Percentiles rank a stretch among this genome's conserved stretches.
phyloP scores from a whole-genome alignment of 495 filamentous ascomycete species.

The Letharia columbiana region DNA sequence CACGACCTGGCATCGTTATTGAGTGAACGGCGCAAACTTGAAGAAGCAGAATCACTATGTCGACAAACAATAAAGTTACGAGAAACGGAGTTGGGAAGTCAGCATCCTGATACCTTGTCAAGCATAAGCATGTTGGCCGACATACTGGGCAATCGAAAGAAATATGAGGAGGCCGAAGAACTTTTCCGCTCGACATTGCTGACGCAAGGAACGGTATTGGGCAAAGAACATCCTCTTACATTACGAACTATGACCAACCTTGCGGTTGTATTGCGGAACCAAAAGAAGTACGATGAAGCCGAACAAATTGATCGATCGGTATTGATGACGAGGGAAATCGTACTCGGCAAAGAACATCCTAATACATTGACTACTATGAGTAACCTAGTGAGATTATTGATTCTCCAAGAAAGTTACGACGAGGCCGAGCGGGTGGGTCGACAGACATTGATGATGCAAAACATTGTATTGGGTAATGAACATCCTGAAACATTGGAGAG shows the following conservation, averaged over 20 bases:
- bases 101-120: no score
- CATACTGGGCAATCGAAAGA: no score
- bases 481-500: constrained; percentile 26
- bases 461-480: constrained; percentile 28
- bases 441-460: constrained; percentile 25
- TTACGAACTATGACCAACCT: no score
- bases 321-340: constrained; percentile 13
- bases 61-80: constrained; percentile 20
- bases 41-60: constrained; percentile 19
- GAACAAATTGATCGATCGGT: constrained; percentile 1
- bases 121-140: no score
- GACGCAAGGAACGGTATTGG: no score
- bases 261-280: no score
- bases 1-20: constrained; percentile 10
- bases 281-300: no score
- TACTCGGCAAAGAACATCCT: constrained; percentile 25
- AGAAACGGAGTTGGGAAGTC: not conserved
- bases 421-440: constrained; percentile 30
- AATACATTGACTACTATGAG: constrained; percentile 20
- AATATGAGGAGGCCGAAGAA: no score
- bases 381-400: constrained; percentile 18
- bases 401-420: constrained; percentile 13
- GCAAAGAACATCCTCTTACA: no score
- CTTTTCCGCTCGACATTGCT: no score
- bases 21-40: not conserved